These are phyloP conservation scores for Plasmodium ovale DNA, from an alignment of 169 alveolate genomes.

Conservation along the genomic window DNA sequence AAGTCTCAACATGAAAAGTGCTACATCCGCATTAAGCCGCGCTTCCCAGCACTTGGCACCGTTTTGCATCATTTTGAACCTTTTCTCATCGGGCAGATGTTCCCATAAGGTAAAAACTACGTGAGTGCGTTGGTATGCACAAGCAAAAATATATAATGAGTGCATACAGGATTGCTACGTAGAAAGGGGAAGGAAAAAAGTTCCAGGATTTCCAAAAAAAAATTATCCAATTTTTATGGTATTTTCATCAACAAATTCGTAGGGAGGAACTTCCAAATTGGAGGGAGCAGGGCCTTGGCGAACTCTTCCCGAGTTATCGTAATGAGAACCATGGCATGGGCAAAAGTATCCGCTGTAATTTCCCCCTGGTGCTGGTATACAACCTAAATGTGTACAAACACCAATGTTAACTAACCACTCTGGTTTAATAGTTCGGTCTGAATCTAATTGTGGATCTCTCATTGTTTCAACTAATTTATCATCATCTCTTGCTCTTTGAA, in stretches of 20 bases:
- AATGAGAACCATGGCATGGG: conserved; percentile 93
- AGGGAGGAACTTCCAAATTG: conserved; percentile 90
- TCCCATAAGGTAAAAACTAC: too few species aligned
- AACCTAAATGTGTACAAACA: conserved; percentile 91
- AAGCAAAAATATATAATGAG: too few species aligned
- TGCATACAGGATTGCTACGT: too few species aligned
- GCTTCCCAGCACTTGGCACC: too few species aligned
- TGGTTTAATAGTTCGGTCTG: conserved; percentile 88
- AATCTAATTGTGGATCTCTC: conserved; percentile 90
- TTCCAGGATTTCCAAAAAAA: neutral
- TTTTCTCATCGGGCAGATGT: too few species aligned
- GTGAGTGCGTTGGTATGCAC: too few species aligned
- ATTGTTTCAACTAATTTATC: conserved; percentile 85
- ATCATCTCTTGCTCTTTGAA: conserved; percentile 87
- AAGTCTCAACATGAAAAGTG: too few species aligned
- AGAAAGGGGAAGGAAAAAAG: neutral
- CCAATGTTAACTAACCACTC: conserved; percentile 91
- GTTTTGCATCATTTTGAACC: too few species aligned
- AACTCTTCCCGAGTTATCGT: conserved; percentile 90
- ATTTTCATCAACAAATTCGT: conserved; percentile 87
- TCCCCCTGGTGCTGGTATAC: conserved; percentile 90
- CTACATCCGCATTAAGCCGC: too few species aligned
- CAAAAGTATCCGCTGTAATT: conserved; percentile 90
- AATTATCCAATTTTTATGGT: conserved; percentile 88
- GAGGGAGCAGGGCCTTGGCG: conserved; percentile 93